phyloP scores from a whole-genome alignment of 257 asterid species.

The Vinca minor region DNA sequence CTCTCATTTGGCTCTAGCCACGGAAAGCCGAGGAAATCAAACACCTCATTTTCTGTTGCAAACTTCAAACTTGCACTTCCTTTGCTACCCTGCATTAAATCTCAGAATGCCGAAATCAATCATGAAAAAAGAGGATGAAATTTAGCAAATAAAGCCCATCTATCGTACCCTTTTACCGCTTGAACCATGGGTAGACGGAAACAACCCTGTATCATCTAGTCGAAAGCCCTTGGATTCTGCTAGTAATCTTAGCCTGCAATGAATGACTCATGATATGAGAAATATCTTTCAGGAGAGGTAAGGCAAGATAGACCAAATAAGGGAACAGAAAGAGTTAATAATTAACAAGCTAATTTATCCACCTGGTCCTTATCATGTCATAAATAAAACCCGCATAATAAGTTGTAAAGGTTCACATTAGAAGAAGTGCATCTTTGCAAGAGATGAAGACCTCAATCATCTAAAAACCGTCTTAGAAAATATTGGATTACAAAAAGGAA shows the following conservation, averaged over 20 bases:
- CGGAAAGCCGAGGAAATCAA: constrained; percentile 83
- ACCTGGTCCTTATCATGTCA: too few relatives aligned
- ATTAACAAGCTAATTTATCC: too few relatives aligned
- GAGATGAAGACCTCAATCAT: neutral
- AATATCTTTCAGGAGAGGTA: neutral
- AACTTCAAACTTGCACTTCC: constrained; percentile 83
- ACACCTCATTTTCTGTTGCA: constrained; percentile 70
- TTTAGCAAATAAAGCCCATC: constrained; percentile 9
- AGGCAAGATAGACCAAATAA: neutral
- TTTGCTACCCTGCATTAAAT: constrained; percentile 50
- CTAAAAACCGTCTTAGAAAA: neutral
- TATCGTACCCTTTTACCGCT: constrained; percentile 46
- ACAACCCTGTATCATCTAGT: constrained; percentile 42
- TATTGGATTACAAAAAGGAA: neutral
- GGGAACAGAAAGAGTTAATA: neutral
- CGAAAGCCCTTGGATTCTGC: constrained; percentile 61
- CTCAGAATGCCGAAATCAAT: neutral
- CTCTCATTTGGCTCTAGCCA: constrained; percentile 76
- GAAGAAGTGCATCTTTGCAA: neutral
- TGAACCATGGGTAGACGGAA: constrained; percentile 30
- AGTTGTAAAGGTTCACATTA: too few relatives aligned
- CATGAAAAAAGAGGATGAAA: constrained; percentile 1
- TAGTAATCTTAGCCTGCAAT: constrained; percentile 69
- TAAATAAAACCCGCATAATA: neutral
- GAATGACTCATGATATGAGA: neutral